Percentiles rank a stretch among this genome's conserved stretches.
phyloP scores from a whole-genome alignment of 2,329 filamentous ascomycete genomes.

The Thelonectria olida region DNA sequence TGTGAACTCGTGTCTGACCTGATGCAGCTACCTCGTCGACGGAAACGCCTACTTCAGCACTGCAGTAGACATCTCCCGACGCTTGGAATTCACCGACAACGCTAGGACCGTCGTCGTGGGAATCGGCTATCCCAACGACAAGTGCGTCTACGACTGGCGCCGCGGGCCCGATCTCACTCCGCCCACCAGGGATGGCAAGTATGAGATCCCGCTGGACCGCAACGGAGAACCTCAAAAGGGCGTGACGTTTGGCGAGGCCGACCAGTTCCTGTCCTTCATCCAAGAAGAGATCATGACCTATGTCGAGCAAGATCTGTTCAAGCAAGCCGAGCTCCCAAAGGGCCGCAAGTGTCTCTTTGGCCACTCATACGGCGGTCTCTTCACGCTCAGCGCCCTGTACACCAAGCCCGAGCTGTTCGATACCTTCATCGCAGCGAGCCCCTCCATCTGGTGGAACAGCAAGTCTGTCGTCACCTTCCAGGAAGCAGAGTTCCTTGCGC shows the following conservation, averaged over 20 bases:
- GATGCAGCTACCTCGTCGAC: constrained; percentile 44
- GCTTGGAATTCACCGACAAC: constrained; percentile 37
- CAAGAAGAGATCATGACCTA: constrained; percentile 47
- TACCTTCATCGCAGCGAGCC: constrained; percentile 55
- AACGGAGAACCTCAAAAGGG: constrained; percentile 33
- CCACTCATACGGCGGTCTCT: constrained; percentile 59
- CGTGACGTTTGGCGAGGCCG: constrained; percentile 51
- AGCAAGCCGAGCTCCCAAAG: constrained; percentile 30
- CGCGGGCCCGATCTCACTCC: constrained; percentile 43
- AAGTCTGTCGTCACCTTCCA: constrained; percentile 48
- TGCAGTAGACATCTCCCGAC: constrained; percentile 40
- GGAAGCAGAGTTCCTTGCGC: constrained; percentile 36
- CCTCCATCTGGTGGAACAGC: constrained; percentile 58
- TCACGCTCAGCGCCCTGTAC: constrained; percentile 55
- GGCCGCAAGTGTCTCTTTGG: constrained; percentile 56
- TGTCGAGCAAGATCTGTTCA: constrained; percentile 36
- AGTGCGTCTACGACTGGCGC: constrained; percentile 40
- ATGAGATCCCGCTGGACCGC: constrained; percentile 28
- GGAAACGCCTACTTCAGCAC: constrained; percentile 48
- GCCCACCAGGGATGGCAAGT: constrained; percentile 26
- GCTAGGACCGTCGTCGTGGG: constrained; percentile 43
- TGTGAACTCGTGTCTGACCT: neutral
- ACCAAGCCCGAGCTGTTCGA: constrained; percentile 52
- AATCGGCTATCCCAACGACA: constrained; percentile 43
- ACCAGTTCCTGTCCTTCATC: constrained; percentile 55